A percentile compares a stretch with the other conserved stretches of the same genome.
Evolutionary conservation across 2,329 filamentous ascomycete species (phyloP).

Genomic region (Nectriaceae sp.): DNA sequence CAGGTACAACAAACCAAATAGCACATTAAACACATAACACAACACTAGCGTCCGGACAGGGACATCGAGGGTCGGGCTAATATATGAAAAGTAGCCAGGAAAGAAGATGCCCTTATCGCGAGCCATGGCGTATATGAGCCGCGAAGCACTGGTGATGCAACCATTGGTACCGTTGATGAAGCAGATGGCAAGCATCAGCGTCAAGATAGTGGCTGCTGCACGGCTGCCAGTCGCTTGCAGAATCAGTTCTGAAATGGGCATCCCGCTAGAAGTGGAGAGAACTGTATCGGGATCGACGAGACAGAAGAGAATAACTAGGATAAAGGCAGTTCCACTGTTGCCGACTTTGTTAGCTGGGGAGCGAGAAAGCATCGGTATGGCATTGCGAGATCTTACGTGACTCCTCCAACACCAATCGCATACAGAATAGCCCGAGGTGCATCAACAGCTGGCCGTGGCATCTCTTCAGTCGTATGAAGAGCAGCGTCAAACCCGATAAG

Average conservation of each 20-base stretch:
- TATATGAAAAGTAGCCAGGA: conserved; percentile 33
- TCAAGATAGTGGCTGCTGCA: conserved; percentile 41
- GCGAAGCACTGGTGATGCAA: conserved; percentile 43
- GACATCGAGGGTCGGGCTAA: conserved; percentile 40
- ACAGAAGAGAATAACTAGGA: conserved; percentile 45
- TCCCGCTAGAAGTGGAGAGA: conserved; percentile 39
- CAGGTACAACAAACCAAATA: conserved; percentile 47
- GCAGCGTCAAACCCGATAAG: conserved; percentile 46
- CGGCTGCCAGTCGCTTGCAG: conserved; percentile 43
- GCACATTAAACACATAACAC: conserved; percentile 40
- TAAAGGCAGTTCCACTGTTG: conserved; percentile 37
- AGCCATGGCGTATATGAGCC: conserved; percentile 47
- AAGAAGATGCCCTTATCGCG: conserved; percentile 41
- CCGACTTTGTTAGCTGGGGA: background rate
- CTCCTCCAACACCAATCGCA: conserved; percentile 43
- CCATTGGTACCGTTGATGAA: conserved; percentile 49
- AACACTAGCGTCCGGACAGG: conserved; percentile 42
- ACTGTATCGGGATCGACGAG: conserved; percentile 39
- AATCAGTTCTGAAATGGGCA: conserved; percentile 49
- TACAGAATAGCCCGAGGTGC: conserved; percentile 46
- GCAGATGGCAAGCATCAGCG: conserved; percentile 43
- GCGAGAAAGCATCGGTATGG: background rate
- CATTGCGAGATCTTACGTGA: conserved; percentile 42
- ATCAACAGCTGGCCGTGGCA: conserved; percentile 43
- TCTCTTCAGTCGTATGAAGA: conserved; percentile 49